These are phyloP conservation scores for Paramecium sonneborni DNA, from an alignment of 73 alveolate genomes.

Conservation along the genomic window DNA sequence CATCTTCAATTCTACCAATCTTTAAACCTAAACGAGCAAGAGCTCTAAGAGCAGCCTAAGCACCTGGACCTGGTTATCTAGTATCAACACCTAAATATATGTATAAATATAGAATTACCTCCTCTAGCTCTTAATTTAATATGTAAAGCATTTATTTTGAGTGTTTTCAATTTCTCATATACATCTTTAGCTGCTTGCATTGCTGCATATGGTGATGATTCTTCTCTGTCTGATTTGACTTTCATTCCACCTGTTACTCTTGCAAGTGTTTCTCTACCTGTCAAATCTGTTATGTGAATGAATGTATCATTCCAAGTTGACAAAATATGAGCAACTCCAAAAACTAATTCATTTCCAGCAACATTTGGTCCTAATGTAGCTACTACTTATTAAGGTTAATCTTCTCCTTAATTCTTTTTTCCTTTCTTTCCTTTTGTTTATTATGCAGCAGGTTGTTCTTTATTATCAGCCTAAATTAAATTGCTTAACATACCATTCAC, in stretches of 20 bases:
- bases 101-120: conserved; percentile 68
- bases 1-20: conserved; percentile 99
- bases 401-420: conserved; percentile 15
- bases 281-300: conserved; percentile 98
- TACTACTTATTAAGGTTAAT: conserved; percentile 30
- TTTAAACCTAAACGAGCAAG: conserved; percentile 98
- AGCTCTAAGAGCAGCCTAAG: conserved; percentile 99
- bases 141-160: conserved; percentile 97
- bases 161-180: conserved; percentile 82
- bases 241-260: conserved; percentile 99
- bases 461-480: conserved; percentile 25
- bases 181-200: conserved; percentile 99
- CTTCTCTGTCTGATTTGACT: conserved; percentile 99
- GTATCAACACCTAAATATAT: conserved; percentile 74
- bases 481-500: conserved; percentile 26
- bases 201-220: conserved; percentile 99
- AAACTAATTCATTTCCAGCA: conserved; percentile 76
- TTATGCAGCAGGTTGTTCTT: conserved; percentile 27
- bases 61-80: conserved; percentile 97
- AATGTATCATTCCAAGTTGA: conserved; percentile 98
- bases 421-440: conserved; percentile 44
- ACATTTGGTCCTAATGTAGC: conserved; percentile 63
- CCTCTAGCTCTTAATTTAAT: conserved; percentile 98
- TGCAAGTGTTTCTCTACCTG: conserved; percentile 99
- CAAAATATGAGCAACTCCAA: conserved; percentile 97